Evolutionary conservation across 2,329 filamentous ascomycete genomes (phyloP), one percentile per base, ranked within the genome.

Genomic region (Gaeumannomyces sp.): DNA sequence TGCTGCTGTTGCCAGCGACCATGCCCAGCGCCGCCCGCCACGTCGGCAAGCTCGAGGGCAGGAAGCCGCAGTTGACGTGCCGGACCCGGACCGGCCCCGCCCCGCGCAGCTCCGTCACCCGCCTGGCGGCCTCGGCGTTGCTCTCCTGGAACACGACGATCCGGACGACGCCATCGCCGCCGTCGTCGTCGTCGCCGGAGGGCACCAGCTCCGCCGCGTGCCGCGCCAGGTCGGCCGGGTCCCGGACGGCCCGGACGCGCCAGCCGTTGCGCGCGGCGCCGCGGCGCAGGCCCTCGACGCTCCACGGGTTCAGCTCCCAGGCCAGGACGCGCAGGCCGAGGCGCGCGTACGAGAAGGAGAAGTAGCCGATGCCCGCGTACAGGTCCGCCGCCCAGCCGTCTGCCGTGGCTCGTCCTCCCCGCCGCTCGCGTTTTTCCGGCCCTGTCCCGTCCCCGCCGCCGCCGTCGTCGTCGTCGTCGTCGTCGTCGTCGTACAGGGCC

Each of bases 291-390:
- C 91, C 93, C 78, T 97, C 92, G 45, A 96, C 84, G 69, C 89
- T 93, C 89, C 93, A 91, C 0, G 89, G 89, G 74, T 97, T 97
- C 60, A 97, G 79, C 76, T 98, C 94, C 90, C 92, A 98, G 70
- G 92, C 91, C 58, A 95, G 79, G 1, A 97, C 89, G 61, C 84
- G 78, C 71, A 93, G 78, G 0, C 92, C 92, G 25, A 89, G 84
- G 66, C 80, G 82, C 8, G 88, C 83, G 76, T 97, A 97, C 38
- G 87, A 90, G 72, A 97, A 96, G 4, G 90, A 86, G 76, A 98
- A 97, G 76, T 97, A 97, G 6, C 94, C 94, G 68, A 97, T 97
- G 0, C 94, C 94, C 0, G 91, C 92, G 77, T 96, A 97, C 66
- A 98, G 78, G 75, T 98, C 94, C 0, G 96, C 84, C 0, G 89